Percentiles rank a stretch among this genome's conserved stretches.
Conservation (phyloP, 1,284 basidiomycete genomes). For the Ganoderma resinaceum region DNA sequence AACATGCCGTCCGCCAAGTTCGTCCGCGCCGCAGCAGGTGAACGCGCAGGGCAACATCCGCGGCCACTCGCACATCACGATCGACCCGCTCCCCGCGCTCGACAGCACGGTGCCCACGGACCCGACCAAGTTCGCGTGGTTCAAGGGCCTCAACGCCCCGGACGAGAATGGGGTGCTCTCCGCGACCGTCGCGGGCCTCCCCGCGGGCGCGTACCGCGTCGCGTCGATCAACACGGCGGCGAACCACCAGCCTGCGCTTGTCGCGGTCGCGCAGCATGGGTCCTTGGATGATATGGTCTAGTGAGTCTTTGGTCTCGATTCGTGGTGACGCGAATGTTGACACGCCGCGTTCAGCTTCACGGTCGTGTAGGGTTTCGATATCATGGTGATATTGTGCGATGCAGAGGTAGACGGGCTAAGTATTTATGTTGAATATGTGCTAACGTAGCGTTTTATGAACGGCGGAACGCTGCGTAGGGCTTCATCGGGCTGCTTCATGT, state of each 20-base stretch:
- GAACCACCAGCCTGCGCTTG: conserved; percentile 68
- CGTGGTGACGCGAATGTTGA: not conserved
- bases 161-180: conserved; percentile 56
- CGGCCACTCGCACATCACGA: conserved; percentile 70
- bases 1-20: conserved; percentile 68
- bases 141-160: conserved; percentile 66
- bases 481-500: not conserved
- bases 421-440: not conserved
- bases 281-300: conserved; percentile 49
- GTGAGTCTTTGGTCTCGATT: conserved; percentile 42
- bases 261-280: conserved; percentile 58
- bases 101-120: conserved; percentile 58
- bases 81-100: conserved; percentile 57
- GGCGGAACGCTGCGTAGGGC: not conserved
- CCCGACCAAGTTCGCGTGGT: conserved; percentile 66
- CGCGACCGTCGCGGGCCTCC: conserved; percentile 56
- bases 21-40: conserved; percentile 53
- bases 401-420: not conserved
- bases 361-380: not conserved
- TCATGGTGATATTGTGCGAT: not conserved
- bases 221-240: conserved; percentile 61
- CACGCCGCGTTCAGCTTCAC: not conserved
- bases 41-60: conserved; percentile 59
- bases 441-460: not conserved
- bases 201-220: conserved; percentile 66